Base-by-base conservation (phyloP, 495 filamentous ascomycete genomes). In the Penicillium paradoxum region DNA sequence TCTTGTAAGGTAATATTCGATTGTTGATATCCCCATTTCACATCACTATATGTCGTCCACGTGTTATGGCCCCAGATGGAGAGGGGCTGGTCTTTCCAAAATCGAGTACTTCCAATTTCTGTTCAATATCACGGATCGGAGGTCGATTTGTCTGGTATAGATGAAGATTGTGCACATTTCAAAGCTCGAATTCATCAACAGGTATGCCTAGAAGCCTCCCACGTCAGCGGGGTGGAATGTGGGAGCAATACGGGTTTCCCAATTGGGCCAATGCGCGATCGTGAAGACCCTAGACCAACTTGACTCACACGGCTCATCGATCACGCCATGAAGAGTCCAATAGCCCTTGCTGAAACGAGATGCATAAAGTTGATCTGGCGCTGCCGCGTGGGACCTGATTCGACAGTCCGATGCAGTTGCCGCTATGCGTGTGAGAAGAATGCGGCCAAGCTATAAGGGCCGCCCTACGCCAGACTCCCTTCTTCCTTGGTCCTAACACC, bases 251-350 rank as follows among this genome's bases (percentile, higher is more conserved):
- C 29, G 29, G 29, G 6, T 7, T 25, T n/a, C 45, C 29, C 1
- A 29, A 38, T 15, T 24, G 45, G 21, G 45, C 1, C 11, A 38
- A 38, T 48, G 33, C 32, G 3, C 22, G 10, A 32, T 19, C 25
- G 11, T 11, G 11, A 46, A 34, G n/a, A n/a, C n/a, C n/a, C n/a
- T n/a, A n/a, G n/a, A n/a, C n/a, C n/a, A n/a, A n/a, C 24, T 17
- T 54, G 55, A 58, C 55, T 45, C 46, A 61, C 29, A 38, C 30
- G 10, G 17, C 5, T 32, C 18, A 39, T 32, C 41, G 33, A 59
- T 59, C 59, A 62, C 59, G 53, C 56, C 56, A 62, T 59, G 19
- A 54, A 49, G 2, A 37, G 39, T 45, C 58, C 55, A 49, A 55
- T 57, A 36, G 29, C 27, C 42, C 17, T 44, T 1, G 45, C 37